Evolutionary conservation across 495 filamentous ascomycete species (phyloP).

Genomic region (Neurospora hispaniola): DNA sequence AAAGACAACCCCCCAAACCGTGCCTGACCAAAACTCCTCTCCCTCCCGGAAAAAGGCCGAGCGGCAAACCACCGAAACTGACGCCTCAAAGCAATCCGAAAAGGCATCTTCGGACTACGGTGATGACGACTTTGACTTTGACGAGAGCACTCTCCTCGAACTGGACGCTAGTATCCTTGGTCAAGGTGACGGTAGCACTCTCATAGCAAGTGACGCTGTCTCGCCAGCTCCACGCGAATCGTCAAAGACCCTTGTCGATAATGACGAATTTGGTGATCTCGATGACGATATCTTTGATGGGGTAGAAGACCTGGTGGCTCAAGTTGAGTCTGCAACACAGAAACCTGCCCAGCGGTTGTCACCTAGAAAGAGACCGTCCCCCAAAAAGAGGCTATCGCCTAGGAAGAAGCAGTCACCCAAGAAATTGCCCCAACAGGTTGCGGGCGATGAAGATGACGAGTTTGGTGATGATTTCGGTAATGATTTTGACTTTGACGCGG

Average conservation of each 20-base stretch:
- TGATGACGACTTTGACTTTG: constrained; percentile 37
- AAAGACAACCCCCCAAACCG: background rate
- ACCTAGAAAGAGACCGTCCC: background rate
- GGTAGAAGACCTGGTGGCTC: constrained; percentile 46
- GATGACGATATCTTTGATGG: constrained; percentile 52
- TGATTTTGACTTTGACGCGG: constrained; percentile 58
- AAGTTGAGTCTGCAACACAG: constrained; percentile 26
- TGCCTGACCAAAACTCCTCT: background rate
- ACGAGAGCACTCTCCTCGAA: constrained; percentile 42
- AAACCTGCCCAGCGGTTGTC: background rate
- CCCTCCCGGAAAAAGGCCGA: background rate
- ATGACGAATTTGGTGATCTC: constrained; percentile 44
- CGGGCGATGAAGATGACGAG: constrained; percentile 8
- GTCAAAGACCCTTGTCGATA: constrained; percentile 1
- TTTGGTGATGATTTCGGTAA: constrained; percentile 56
- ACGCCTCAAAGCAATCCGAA: constrained; percentile 7
- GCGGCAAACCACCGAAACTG: background rate
- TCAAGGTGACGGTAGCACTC: constrained; percentile 40
- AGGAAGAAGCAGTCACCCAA: background rate
- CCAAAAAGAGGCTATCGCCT: background rate
- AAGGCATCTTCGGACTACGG: constrained; percentile 34
- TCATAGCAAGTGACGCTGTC: constrained; percentile 34
- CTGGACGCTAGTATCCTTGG: constrained; percentile 35
- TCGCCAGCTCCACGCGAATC: background rate
- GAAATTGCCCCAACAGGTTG: background rate